These are phyloP conservation scores for Fraxinus excelsior DNA, from an alignment of 257 asterid genomes.

Conservation along the genomic window DNA sequence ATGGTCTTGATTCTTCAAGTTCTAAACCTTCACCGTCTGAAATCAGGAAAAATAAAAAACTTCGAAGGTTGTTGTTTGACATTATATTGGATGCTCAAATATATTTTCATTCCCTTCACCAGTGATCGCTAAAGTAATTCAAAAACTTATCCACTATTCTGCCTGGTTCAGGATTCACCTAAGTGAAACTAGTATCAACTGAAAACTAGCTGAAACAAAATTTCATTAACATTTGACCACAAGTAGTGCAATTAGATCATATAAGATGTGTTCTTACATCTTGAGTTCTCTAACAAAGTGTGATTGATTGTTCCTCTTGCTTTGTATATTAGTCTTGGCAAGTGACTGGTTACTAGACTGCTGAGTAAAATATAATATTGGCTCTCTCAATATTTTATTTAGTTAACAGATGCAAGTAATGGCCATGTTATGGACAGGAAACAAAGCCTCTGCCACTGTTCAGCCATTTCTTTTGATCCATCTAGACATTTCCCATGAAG, in stretches of 20 bases:
- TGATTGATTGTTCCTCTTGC: not conserved
- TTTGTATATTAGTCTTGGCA: not conserved
- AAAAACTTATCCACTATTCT: not conserved
- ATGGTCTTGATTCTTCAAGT: not conserved
- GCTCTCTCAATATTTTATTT: not conserved
- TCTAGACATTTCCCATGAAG: conserved; percentile 78
- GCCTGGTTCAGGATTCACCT: not conserved
- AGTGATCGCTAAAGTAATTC: not conserved
- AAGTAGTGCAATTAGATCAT: not conserved
- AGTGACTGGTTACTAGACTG: not conserved
- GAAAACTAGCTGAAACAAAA: not conserved
- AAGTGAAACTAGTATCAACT: not conserved
- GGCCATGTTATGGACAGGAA: conserved; percentile 55
- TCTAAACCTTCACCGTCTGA: not conserved
- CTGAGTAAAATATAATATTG: not conserved
- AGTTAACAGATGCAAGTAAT: not conserved
- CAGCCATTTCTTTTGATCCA: conserved; percentile 88
- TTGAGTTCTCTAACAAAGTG: not conserved
- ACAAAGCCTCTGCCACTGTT: conserved; percentile 75
- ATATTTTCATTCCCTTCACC: not conserved
- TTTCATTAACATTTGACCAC: not conserved
- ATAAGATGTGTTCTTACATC: not conserved
- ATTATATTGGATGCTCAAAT: not conserved
- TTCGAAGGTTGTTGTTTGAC: not conserved
- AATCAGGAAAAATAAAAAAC: not conserved